These are phyloP conservation scores for Rhododendron ovatum DNA, from an alignment of 148 eudicot species.

Conservation along the genomic window DNA sequence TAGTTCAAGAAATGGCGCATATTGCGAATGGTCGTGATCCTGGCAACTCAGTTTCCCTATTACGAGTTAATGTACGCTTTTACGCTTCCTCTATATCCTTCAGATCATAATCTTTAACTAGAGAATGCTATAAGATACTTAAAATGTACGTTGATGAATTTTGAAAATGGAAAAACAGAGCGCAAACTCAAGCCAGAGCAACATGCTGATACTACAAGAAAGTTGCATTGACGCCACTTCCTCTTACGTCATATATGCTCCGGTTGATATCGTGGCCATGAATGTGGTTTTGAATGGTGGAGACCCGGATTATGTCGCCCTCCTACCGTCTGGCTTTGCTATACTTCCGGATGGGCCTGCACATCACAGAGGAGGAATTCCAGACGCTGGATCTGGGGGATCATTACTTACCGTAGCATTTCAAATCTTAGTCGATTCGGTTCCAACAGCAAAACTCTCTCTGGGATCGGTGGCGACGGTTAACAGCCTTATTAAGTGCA, in stretches of 20 bases:
- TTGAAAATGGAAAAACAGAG: conserved; percentile 39
- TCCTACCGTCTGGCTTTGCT: conserved; percentile 93
- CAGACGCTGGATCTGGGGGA: conserved; percentile 65
- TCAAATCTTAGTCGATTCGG: conserved; percentile 92
- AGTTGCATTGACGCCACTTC: conserved; percentile 88
- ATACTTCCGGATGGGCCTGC: conserved; percentile 88
- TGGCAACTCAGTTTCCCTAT: conserved; percentile 63
- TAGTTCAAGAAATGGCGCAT: conserved; percentile 83
- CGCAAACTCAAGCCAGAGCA: conserved; percentile 96
- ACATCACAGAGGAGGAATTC: conserved; percentile 27
- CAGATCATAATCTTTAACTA: neutral
- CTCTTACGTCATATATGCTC: conserved; percentile 92
- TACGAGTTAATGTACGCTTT: conserved; percentile 78
- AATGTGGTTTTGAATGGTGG: conserved; percentile 91
- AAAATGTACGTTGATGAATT: neutral
- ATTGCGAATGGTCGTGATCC: conserved; percentile 80
- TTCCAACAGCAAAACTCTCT: conserved; percentile 94
- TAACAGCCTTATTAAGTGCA: conserved; percentile 92
- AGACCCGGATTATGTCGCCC: conserved; percentile 94
- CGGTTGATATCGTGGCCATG: conserved; percentile 94
- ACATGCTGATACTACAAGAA: conserved; percentile 97
- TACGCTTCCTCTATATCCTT: neutral
- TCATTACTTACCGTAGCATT: conserved; percentile 90
- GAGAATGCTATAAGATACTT: neutral
- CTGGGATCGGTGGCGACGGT: conserved; percentile 96